These are phyloP conservation scores for Trypanosoma boissoni DNA, from an alignment of 208 protist genomes.

Conservation along the genomic window DNA sequence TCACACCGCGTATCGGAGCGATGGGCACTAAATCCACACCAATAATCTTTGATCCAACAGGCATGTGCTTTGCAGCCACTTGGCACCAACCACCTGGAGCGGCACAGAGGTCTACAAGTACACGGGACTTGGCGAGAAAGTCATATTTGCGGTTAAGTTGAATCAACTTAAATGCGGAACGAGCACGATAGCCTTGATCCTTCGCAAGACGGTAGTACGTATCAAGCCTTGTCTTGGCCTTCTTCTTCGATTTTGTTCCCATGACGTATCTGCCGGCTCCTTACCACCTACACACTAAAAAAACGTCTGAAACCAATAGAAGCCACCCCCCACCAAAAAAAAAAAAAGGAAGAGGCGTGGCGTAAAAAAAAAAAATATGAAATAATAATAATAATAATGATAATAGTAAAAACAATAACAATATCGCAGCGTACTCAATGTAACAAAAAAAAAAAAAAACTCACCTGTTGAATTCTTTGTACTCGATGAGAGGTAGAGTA, in stretches of 20 bases:
- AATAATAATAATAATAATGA: conserved; percentile 13
- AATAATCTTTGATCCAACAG: conserved; percentile 94
- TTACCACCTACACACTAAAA: background rate
- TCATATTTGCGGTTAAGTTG: conserved; percentile 99
- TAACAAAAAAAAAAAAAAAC: conserved; percentile 10
- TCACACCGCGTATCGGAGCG: conserved; percentile 95
- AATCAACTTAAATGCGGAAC: conserved; percentile 99
- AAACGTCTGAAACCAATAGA: background rate
- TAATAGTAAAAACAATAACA: background rate
- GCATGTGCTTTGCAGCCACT: conserved; percentile 96
- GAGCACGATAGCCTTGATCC: conserved; percentile 97
- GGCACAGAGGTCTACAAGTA: conserved; percentile 96
- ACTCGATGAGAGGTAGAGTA: too few relatives aligned
- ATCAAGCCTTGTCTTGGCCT: conserved; percentile 91
- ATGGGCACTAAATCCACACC: conserved; percentile 99
- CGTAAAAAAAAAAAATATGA: conserved; percentile 11
- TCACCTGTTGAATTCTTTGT: background rate
- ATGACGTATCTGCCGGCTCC: conserved; percentile 26
- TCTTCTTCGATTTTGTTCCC: conserved; percentile 92
- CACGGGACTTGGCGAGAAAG: conserved; percentile 93
- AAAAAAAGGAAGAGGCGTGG: background rate
- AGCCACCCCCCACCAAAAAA: too few relatives aligned
- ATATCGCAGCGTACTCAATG: background rate
- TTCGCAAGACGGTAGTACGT: conserved; percentile 99
- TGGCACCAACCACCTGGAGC: conserved; percentile 98